Evolutionary conservation across 2,329 filamentous ascomycete species (phyloP).

Genomic region (Calycina herbarum): DNA sequence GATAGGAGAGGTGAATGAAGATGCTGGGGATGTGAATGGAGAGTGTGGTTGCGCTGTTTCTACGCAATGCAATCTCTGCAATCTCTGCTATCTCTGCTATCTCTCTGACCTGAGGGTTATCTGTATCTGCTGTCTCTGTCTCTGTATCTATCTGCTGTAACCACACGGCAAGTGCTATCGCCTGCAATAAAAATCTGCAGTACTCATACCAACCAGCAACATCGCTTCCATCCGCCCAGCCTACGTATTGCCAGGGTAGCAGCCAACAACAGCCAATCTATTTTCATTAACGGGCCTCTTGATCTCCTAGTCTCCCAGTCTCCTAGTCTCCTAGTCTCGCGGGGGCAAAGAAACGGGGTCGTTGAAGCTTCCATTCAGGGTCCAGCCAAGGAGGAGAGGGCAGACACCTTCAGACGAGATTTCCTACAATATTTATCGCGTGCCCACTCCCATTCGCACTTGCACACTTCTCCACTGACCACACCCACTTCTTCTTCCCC

Average conservation of each 20-base stretch:
- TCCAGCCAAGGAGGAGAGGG: neutral
- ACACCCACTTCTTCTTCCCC: slow-evolving; percentile 1
- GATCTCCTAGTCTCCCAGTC: no score
- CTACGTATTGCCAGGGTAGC: neutral
- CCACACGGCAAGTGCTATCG: slow-evolving; percentile 1
- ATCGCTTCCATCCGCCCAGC: neutral
- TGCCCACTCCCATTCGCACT: slow-evolving; percentile 1
- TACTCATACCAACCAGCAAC: neutral
- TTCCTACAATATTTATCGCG: neutral
- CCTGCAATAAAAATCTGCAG: slow-evolving; percentile 6
- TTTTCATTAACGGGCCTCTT: neutral
- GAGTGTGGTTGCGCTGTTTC: neutral
- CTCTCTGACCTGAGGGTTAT: no score
- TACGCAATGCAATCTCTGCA: neutral
- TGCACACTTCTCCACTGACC: neutral
- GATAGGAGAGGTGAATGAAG: neutral
- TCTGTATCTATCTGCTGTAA: neutral
- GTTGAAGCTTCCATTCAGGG: neutral
- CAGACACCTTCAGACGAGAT: neutral
- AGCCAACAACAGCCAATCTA: slow-evolving; percentile 2
- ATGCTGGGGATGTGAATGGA: neutral
- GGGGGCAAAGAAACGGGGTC: neutral
- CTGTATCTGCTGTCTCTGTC: no score
- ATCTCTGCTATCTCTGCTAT: neutral
- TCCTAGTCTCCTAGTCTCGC: neutral